These are phyloP conservation scores for Fistulinella prunicolor DNA, from an alignment of 768 basidiomycete species.

Conservation along the genomic window DNA sequence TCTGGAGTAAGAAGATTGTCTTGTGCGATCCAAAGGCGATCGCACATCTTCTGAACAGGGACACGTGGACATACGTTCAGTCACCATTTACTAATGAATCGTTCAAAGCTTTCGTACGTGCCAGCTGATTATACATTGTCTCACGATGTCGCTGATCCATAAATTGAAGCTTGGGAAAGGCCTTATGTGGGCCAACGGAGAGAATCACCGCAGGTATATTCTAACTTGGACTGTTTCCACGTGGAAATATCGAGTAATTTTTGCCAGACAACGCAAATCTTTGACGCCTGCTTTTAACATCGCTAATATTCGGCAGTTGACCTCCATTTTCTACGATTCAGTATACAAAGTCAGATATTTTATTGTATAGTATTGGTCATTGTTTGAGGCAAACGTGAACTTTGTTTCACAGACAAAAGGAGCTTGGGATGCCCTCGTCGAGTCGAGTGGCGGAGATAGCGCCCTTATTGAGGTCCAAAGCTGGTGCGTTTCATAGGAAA, in stretches of 20 bases:
- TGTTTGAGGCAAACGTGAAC: no score
- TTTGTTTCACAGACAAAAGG: constrained; percentile 28
- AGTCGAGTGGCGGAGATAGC: constrained; percentile 10
- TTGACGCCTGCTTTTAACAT: constrained; percentile 39
- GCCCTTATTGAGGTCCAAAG: constrained; percentile 36
- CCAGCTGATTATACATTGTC: rapidly evolving
- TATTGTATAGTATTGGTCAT: not conserved
- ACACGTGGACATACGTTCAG: constrained; percentile 39
- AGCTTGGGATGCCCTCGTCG: constrained; percentile 27
- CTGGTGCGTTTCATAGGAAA: constrained; percentile 19
- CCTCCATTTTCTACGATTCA: constrained; percentile 37
- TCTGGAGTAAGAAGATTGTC: constrained; percentile 13
- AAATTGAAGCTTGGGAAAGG: constrained; percentile 25
- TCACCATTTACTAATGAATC: constrained; percentile 32
- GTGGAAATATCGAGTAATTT: not conserved
- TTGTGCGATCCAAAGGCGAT: constrained; percentile 41
- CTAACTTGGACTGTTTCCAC: no score
- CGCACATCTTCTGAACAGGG: constrained; percentile 12
- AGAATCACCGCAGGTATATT: constrained; percentile 44
- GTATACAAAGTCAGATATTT: constrained; percentile 34
- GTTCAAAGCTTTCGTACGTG: constrained; percentile 24
- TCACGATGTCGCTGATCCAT: not conserved
- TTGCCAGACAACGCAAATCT: constrained; percentile 36
- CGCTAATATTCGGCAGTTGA: constrained; percentile 34
- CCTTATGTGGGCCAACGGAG: constrained; percentile 34